Evolutionary conservation across 73 alveolate species (phyloP).

Genomic region (Tetrahymena borealis): DNA sequence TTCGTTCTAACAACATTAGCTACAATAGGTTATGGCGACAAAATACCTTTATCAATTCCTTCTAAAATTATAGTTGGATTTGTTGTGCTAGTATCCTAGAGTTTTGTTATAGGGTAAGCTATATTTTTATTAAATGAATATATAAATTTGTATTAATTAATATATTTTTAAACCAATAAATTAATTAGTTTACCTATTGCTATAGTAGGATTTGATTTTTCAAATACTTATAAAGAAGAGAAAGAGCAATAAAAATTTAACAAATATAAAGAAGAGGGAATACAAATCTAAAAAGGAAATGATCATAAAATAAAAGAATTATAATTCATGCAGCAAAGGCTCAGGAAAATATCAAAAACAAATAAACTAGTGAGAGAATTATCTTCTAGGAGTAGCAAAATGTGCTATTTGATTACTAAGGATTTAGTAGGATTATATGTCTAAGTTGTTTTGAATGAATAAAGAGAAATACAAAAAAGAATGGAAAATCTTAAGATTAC

Average conservation of each 20-base stretch:
- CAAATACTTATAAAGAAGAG: neutral
- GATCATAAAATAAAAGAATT: neutral
- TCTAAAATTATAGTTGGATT: neutral
- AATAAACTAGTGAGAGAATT: neutral
- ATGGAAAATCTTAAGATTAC: neutral
- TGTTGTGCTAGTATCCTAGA: neutral
- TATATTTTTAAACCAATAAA: too few relatives aligned
- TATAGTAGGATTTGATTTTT: neutral
- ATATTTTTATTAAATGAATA: neutral
- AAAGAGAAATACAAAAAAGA: neutral
- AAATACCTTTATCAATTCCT: neutral
- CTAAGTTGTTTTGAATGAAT: neutral
- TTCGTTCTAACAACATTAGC: neutral
- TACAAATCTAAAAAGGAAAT: neutral
- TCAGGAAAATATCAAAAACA: neutral
- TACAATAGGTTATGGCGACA: neutral
- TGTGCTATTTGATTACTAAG: neutral
- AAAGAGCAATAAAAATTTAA: neutral
- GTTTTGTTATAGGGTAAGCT: neutral
- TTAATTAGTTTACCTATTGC: neutral
- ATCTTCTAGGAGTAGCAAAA: neutral
- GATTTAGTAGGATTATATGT: neutral
- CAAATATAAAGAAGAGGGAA: neutral
- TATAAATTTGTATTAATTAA: neutral
- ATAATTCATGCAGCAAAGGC: neutral